phyloP scores from a whole-genome alignment of 192 early-diverging fungal species.

The Coemansia reversa region DNA sequence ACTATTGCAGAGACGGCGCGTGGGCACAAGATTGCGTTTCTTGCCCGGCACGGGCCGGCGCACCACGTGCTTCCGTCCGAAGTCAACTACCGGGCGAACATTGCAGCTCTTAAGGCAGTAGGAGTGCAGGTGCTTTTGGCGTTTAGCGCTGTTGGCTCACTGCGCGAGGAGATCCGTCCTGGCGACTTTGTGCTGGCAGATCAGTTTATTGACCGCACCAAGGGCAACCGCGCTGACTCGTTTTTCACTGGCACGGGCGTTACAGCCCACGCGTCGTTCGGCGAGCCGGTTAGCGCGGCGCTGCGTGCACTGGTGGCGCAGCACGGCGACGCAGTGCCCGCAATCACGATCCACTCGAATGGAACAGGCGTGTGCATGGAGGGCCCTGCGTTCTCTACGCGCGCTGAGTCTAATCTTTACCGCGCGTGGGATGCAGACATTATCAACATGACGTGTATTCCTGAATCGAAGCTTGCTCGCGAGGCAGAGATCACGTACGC shows the following conservation, averaged over 20 bases:
- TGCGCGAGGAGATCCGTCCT: slow-evolving; percentile 90
- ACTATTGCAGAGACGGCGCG: slow-evolving; percentile 67
- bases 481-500: slow-evolving; percentile 99
- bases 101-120: slow-evolving; percentile 93
- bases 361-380: slow-evolving; percentile 98
- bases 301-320: slow-evolving; percentile 72
- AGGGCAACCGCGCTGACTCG: slow-evolving; percentile 89
- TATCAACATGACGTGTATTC: slow-evolving; percentile 98
- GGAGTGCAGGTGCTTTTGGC: slow-evolving; percentile 92
- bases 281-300: slow-evolving; percentile 84
- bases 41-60: slow-evolving; percentile 91
- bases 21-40: slow-evolving; percentile 88
- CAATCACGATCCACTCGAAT: slow-evolving; percentile 62
- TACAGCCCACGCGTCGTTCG: slow-evolving; percentile 89
- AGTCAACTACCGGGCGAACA: slow-evolving; percentile 94
- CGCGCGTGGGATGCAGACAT: slow-evolving; percentile 88
- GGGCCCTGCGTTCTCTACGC: slow-evolving; percentile 96
- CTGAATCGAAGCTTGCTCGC: slow-evolving; percentile 94
- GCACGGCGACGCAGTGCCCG: slow-evolving; percentile 56
- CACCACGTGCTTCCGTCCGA: slow-evolving; percentile 85
- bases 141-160: slow-evolving; percentile 95
- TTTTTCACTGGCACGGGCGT: slow-evolving; percentile 93
- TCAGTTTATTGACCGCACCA: slow-evolving; percentile 97
- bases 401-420: slow-evolving; percentile 97
- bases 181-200: slow-evolving; percentile 92